Conservation (phyloP, 2,329 filamentous ascomycete genomes). For the Ascochyta rabiei region DNA sequence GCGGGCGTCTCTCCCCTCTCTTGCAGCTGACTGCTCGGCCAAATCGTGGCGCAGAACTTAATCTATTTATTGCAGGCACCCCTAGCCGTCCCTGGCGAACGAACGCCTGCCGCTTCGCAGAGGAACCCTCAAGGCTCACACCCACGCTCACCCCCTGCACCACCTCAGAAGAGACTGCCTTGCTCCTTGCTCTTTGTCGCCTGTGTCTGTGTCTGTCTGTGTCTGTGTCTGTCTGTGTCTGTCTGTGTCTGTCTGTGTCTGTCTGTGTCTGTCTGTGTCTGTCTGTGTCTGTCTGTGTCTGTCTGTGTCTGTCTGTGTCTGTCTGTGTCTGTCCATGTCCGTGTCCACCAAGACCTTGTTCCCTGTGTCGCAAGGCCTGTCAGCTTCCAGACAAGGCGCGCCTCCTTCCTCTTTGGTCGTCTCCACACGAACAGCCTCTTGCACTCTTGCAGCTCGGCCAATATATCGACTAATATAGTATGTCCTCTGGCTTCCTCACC, state of each 20-base stretch:
- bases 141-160: not conserved
- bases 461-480: slow-evolving; percentile 27
- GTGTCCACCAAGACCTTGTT: not conserved
- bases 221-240: not conserved
- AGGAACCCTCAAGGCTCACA: not conserved
- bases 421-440: slow-evolving; percentile 14
- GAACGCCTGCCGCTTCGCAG: slow-evolving; percentile 13
- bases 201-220: not conserved
- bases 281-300: not conserved
- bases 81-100: slow-evolving; percentile 12
- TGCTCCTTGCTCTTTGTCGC: too few relatives aligned
- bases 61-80: slow-evolving; percentile 18
- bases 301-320: not conserved
- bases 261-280: too few relatives aligned
- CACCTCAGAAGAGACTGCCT: slow-evolving; percentile 4
- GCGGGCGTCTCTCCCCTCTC: slow-evolving; percentile 7
- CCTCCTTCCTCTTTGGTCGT: not conserved
- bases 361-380: slow-evolving; percentile 12
- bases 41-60: slow-evolving; percentile 16
- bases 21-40: slow-evolving; percentile 20
- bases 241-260: not conserved
- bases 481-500: slow-evolving; percentile 2
- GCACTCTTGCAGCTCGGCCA: slow-evolving; percentile 26
- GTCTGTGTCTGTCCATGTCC: not conserved
- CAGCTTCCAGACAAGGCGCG: slow-evolving; percentile 1